Conservation (phyloP, 208 protist species). For the Trypanosoma mega region DNA sequence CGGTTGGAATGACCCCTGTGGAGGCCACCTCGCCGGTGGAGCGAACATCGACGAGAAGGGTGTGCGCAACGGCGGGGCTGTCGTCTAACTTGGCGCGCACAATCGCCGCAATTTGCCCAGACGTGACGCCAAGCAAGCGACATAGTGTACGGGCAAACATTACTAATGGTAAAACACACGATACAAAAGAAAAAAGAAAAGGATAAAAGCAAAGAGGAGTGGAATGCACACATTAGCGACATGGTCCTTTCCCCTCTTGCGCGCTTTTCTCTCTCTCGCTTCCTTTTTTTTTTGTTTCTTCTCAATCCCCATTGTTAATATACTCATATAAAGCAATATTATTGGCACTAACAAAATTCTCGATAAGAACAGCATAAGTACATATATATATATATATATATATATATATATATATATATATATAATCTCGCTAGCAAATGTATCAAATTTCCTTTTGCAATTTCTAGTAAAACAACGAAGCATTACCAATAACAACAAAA, state of each 20-base stretch:
- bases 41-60: slow-evolving; percentile 68
- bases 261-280: no score
- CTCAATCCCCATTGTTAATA: no score
- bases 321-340: no score
- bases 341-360: no score
- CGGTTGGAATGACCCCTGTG: slow-evolving; percentile 66
- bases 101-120: slow-evolving; percentile 60
- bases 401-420: no score
- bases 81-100: slow-evolving; percentile 47
- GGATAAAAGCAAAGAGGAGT: neutral
- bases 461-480: no score
- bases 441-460: no score
- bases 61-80: slow-evolving; percentile 25
- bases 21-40: slow-evolving; percentile 67
- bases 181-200: slow-evolving; percentile 8
- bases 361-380: no score
- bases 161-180: slow-evolving; percentile 6
- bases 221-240: neutral
- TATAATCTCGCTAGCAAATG: no score
- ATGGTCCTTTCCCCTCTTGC: neutral
- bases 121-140: slow-evolving; percentile 27
- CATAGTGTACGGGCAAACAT: slow-evolving; percentile 25
- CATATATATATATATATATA: no score
- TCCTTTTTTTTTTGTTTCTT: no score
- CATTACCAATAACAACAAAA: no score